Evolutionary conservation across 768 basidiomycete genomes (phyloP), one percentile per base, ranked within the genome.

Genomic region (Boletus speciosus): DNA sequence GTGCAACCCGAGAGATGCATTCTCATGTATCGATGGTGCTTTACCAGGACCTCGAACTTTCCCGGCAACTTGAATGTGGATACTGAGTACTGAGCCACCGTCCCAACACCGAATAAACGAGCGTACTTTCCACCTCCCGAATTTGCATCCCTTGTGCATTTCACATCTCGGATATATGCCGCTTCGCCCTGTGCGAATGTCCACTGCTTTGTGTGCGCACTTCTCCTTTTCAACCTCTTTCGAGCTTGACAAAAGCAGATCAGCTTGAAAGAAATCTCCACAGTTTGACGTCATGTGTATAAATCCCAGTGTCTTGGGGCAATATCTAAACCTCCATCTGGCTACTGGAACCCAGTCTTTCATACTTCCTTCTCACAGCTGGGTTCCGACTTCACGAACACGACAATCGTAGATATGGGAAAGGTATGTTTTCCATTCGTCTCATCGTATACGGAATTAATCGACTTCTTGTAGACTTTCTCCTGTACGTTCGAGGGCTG

Each of bases 401-500:
- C 19, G 21, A 11, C 10, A 15, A 50, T 19, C 32, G 10, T 19
- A 15, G 9, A 25, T 25, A 52, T 52, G 49, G 36, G 46, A 7
- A 31, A 52, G 36, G 49, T 52, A 31, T 5, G 50, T 14, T 11
- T 25, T 27, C 21, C 12, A 14, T 19, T n/a, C 37, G 6, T 38
- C 15, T 6, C 5, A 31, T 49, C 10, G 7, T 6, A 9, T 15
- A 10, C 19, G 9, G 1, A 19, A 16, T n/a, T 36, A 5, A 53
- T n/a, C 19, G 6, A 29, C 35, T 40, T 1, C 6, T 12, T 34
- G 4, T 15, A 66, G 65, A 25, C 16, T 11, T 49, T 37, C 37
- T 2, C 43, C 4, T 66, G 64, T 42, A 10, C 52, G 14, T 21
- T 38, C 14, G 14, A 16, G 0, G 16, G 42, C 16, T 68, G 65